phyloP scores from a whole-genome alignment of 306 rosid species.

The Lablab purpureus region DNA sequence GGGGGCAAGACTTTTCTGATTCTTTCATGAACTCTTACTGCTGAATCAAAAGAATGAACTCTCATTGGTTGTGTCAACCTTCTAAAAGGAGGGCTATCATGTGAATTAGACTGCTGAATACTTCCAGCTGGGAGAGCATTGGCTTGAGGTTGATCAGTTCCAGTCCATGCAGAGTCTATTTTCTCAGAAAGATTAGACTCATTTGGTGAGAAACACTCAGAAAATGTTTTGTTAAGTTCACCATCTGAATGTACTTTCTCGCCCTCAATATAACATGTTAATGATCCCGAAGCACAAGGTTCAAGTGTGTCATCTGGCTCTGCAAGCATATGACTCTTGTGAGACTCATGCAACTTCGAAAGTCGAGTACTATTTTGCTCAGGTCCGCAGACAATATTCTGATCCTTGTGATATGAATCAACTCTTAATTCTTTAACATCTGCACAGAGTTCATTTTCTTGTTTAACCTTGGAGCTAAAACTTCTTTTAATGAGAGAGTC shows the following conservation, averaged over 20 bases:
- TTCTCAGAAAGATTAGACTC: conserved; percentile 90
- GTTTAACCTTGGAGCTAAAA: conserved; percentile 54
- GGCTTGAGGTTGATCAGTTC: conserved; percentile 67
- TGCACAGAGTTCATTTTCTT: conserved; percentile 48
- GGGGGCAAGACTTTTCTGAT: conserved; percentile 62
- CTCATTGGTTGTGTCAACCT: conserved; percentile 65
- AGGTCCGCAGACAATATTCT: conserved; percentile 41
- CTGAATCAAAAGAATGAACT: conserved; percentile 94
- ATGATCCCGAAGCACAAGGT: conserved; percentile 51
- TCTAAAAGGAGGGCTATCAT: conserved; percentile 59
- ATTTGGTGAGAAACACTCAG: conserved; percentile 47
- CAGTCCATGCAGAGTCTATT: conserved; percentile 96
- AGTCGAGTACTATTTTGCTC: conserved; percentile 49
- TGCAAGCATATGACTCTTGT: conserved; percentile 47
- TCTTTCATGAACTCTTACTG: conserved; percentile 71
- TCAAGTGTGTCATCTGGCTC: conserved; percentile 53
- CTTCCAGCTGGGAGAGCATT: conserved; percentile 51
- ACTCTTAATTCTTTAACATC: conserved; percentile 54
- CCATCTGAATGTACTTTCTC: conserved; percentile 62
- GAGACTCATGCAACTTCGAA: conserved; percentile 53
- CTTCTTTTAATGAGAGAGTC: conserved; percentile 66
- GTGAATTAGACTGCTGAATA: conserved; percentile 42
- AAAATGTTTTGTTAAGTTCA: conserved; percentile 48
- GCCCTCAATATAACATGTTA: conserved; percentile 37
- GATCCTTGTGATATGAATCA: conserved; percentile 57